These are phyloP conservation scores for Pezicula carpinea DNA, from an alignment of 2,329 filamentous ascomycete species.

Conservation along the genomic window DNA sequence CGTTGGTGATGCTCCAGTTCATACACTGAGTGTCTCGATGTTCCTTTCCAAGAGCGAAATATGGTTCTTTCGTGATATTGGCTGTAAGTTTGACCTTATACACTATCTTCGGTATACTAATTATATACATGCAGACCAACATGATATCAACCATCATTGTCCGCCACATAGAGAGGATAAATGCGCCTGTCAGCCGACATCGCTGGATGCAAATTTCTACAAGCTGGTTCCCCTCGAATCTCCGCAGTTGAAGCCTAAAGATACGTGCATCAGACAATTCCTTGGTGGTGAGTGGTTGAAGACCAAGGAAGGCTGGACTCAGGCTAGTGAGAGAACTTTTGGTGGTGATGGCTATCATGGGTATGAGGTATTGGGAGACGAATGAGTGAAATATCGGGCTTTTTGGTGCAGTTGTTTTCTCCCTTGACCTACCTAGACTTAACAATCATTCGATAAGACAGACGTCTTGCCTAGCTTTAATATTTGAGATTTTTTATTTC, in stretches of 20 bases:
- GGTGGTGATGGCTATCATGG: conserved; percentile 41
- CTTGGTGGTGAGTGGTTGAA: conserved; percentile 38
- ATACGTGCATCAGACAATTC: conserved; percentile 42
- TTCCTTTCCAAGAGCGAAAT: conserved; percentile 86
- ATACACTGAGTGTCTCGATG: conserved; percentile 84
- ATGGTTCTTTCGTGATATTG: conserved; percentile 97
- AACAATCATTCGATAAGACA: too few species aligned
- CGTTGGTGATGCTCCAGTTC: conserved; percentile 94
- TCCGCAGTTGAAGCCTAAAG: conserved; percentile 40
- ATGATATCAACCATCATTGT: conserved; percentile 49
- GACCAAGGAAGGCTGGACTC: conserved; percentile 38
- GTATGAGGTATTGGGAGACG: conserved; percentile 26
- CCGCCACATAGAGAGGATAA: conserved; percentile 24
- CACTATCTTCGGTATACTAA: too few species aligned
- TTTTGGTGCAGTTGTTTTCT: too few species aligned
- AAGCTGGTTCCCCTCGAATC: conserved; percentile 42
- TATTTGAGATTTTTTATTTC: too few species aligned
- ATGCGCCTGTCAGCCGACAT: conserved; percentile 40
- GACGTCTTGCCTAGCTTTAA: too few species aligned
- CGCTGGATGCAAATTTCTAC: conserved; percentile 41
- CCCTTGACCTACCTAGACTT: too few species aligned
- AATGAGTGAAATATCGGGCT: not conserved
- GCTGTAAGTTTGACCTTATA: conserved; percentile 37
- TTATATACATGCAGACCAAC: conserved; percentile 52
- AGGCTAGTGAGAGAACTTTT: conserved; percentile 33